Base-by-base conservation (phyloP, 1,284 basidiomycete species). In the Moniliella sp. region DNA sequence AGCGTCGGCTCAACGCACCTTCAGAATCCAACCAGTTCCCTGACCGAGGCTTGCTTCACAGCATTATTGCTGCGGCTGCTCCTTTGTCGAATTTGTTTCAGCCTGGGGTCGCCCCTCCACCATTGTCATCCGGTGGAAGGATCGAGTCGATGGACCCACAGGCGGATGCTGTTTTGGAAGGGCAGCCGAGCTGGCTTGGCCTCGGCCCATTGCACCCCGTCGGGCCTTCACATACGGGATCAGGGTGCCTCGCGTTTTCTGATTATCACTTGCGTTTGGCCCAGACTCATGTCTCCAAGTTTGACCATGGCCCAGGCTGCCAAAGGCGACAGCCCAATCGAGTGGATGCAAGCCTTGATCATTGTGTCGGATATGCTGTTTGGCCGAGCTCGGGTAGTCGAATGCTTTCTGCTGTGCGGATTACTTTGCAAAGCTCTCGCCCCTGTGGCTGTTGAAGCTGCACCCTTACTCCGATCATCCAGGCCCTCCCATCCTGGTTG, bases 241-340 rank as follows among this genome's bases (percentile, higher is more conserved):
- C 25, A 35, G 11, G 16, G 28, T 2, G 23, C 31, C 14, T 28
- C 34, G 17, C 15, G 19, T 42, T 42, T 21, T 32, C 35, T 14
- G 27, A 42, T 11, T 42, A 33, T 18, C 40, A 42, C 16, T 27
- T 42, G 10, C 17, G 23, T 7, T 23, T 31, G 28, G 37, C 36
- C 9, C 26, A 32, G 9, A 12, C 18, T 18, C 35, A 42, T 27
- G 27, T 40, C 15, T 34, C 35, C 15, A 4, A 7, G n/a, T n/a
- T n/a, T n/a, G n/a, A n/a, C n/a, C n/a, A n/a, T n/a, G 3, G 28
- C 23, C 11, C 26, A 36, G n/a, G 21, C 29, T 7, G 37, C 30
- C 11, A 21, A 18, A 13, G 33, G 19, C 11, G 7, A 13, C 13
- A 30, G 30, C 16, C 31, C 35, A 4, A 21, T 36, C 11, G 31